phyloP scores from a whole-genome alignment of 768 basidiomycete genomes.

The Suillus subalutaceus region DNA sequence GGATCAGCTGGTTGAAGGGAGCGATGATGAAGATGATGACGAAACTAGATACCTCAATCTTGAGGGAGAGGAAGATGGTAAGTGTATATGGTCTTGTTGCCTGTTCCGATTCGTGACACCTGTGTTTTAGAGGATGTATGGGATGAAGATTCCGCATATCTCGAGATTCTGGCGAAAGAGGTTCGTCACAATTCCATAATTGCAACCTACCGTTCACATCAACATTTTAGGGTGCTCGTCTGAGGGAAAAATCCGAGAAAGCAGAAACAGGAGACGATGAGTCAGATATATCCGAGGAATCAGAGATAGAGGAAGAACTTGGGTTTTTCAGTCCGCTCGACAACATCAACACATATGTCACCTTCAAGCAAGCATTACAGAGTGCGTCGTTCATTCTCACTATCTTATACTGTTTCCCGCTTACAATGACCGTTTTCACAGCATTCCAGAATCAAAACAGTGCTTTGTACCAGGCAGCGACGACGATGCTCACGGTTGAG shows the following conservation, averaged over 20 bases:
- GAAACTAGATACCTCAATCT: constrained; percentile 58
- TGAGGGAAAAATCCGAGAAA: constrained; percentile 64
- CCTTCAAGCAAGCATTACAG: constrained; percentile 79
- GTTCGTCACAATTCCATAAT: constrained; percentile 38
- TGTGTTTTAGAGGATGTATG: constrained; percentile 73
- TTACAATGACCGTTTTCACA: constrained; percentile 29
- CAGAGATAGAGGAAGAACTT: constrained; percentile 78
- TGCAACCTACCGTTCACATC: not conserved
- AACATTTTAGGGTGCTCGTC: constrained; percentile 62
- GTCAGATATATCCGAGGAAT: constrained; percentile 51
- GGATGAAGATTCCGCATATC: constrained; percentile 88
- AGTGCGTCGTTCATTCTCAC: constrained; percentile 46
- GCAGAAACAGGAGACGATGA: constrained; percentile 33
- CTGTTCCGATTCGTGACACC: constrained; percentile 1
- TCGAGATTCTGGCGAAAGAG: constrained; percentile 85
- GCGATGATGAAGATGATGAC: constrained; percentile 50
- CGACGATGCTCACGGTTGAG: constrained; percentile 70
- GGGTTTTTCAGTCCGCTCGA: constrained; percentile 87
- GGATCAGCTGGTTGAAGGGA: constrained; percentile 46
- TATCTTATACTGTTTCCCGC: constrained; percentile 10
- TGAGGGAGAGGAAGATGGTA: constrained; percentile 67
- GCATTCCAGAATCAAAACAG: constrained; percentile 79
- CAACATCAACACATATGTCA: constrained; percentile 71
- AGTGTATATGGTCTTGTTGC: constrained; percentile 11
- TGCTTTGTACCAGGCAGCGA: constrained; percentile 35